Evolutionary conservation across 345 rosid species (phyloP).

Genomic region (Rubroshorea leprosula): DNA sequence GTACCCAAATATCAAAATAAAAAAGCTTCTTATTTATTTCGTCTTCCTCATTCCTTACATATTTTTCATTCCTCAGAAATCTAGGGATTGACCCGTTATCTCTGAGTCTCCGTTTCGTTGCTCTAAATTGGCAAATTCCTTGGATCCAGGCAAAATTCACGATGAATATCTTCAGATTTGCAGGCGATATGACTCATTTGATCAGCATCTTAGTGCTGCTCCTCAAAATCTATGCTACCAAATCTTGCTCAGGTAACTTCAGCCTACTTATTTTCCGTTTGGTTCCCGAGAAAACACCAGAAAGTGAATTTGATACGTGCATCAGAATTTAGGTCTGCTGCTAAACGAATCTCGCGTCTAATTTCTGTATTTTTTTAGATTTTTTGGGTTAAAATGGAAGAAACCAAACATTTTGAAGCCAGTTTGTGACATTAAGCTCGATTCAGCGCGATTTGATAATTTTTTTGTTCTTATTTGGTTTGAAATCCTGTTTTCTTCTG

Average conservation of each 20-base stretch:
- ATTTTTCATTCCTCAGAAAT: not conserved
- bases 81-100: constrained; percentile 10
- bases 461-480: constrained; percentile 12
- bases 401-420: not conserved
- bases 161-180: constrained; percentile 93
- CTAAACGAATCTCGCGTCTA: not conserved
- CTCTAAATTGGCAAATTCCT: not conserved
- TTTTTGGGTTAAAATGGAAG: not conserved
- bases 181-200: constrained; percentile 95
- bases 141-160: constrained; percentile 4
- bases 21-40: not conserved
- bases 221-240: constrained; percentile 96
- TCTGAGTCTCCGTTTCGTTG: constrained; percentile 16
- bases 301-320: not conserved
- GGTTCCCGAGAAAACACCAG: constrained; percentile 14
- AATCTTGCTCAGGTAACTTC: constrained; percentile 73
- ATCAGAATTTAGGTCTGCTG: not conserved
- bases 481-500: not conserved
- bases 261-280: constrained; percentile 12
- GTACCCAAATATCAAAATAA: too few relatives aligned
- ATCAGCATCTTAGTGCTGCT: constrained; percentile 81
- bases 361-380: too few relatives aligned
- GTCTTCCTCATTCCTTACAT: not conserved
- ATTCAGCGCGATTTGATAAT: not conserved
- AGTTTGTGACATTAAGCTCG: not conserved